Evolutionary conservation across 345 rosid species (phyloP), one percentile per base, ranked within the genome.

Genomic region (Bretschneidera sinensis): DNA sequence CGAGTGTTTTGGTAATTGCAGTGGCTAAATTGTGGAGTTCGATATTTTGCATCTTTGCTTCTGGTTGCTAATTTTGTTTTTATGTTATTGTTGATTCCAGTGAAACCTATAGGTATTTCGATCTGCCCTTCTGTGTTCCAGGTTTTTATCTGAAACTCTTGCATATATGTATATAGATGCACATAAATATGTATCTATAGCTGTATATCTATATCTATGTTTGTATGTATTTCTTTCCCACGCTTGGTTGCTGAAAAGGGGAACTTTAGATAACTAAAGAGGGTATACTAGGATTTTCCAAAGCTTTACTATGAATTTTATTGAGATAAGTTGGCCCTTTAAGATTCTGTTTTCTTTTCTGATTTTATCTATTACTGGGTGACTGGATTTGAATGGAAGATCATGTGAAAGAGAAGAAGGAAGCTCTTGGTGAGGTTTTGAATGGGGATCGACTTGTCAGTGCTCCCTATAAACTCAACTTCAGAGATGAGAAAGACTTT

Each of bases 381-480:
- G 54, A 55, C 21, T 53, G 45, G 33, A 24, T 68, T 51, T 39
- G 25, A 22, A 34, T 73, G 22, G 24, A 67, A 89, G 97, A 76
- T 71, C 77, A 70, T 43, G 61, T 66, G 64, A 87, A 85, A 64
- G 97, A 90, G 74, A 90, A 90, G 76, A 81, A 74, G 73, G 92
- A 90, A 84, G 97, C 97, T 55, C 86, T 90, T 59, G 97, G 97
- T 4, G 97, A 90, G 73, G 87, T 87, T 31, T 52, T 90, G 70
- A 90, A 90, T 71, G 96, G 97, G 6, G 97, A 90, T 72, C 77
- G 96, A 18, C 80, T 90, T 20, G 96, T 90, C 10, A 90, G 81
- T 31, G 97, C 97, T 28, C 97, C 97, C 1, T 90, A 87, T 62
- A 81, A 83, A 51, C 91, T 90, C 43, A 79, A 85, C 69, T 90